These are phyloP conservation scores for Heliocybe sulcata DNA, from an alignment of 1,284 basidiomycete species.

Conservation along the genomic window DNA sequence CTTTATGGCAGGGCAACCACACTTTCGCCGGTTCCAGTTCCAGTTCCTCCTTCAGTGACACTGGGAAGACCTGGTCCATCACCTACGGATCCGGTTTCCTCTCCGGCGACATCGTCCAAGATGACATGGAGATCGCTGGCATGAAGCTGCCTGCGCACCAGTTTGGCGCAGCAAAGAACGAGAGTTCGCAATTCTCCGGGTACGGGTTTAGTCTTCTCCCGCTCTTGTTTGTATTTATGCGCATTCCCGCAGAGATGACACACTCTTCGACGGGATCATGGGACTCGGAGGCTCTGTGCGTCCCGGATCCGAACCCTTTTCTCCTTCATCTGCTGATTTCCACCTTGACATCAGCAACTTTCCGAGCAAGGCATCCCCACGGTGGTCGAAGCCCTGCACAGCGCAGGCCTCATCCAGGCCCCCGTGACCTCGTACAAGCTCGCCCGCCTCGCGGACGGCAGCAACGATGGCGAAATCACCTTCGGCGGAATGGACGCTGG, in stretches of 20 bases:
- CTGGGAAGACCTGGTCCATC: conserved; percentile 52
- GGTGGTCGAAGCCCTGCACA: conserved; percentile 68
- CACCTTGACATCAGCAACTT: conserved; percentile 28
- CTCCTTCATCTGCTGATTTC: not conserved
- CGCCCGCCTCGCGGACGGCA: conserved; percentile 62
- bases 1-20: conserved; percentile 44
- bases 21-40: conserved; percentile 55
- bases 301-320: conserved; percentile 8
- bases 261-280: conserved; percentile 80
- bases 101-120: conserved; percentile 58
- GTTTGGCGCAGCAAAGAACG: conserved; percentile 65
- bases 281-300: conserved; percentile 69
- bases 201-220: not conserved
- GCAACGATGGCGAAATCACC: conserved; percentile 77
- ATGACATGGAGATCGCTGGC: conserved; percentile 65
- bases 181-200: conserved; percentile 57
- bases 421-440: conserved; percentile 82
- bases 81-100: conserved; percentile 77
- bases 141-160: conserved; percentile 54
- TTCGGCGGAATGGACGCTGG: conserved; percentile 71
- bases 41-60: conserved; percentile 62
- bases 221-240: not conserved
- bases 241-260: conserved; percentile 18
- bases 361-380: conserved; percentile 64
- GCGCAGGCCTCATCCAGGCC: conserved; percentile 49